Evolutionary conservation across 176 grass and related monocot genomes (phyloP).

Genomic region (Thalia dealbata): DNA sequence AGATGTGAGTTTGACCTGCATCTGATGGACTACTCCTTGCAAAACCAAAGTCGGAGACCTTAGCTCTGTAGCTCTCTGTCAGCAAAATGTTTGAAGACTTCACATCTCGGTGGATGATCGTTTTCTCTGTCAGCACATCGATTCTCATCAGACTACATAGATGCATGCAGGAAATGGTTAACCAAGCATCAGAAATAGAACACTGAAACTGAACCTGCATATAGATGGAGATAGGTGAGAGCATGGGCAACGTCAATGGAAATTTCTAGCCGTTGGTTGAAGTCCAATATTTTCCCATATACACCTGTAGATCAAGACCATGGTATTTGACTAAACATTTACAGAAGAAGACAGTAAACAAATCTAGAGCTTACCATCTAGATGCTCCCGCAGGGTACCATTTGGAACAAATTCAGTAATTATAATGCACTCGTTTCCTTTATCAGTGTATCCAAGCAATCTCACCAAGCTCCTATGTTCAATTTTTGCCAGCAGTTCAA

Average conservation of each 20-base stretch:
- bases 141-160: slow-evolving; percentile 37
- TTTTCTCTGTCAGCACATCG: slow-evolving; percentile 76
- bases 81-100: slow-evolving; percentile 98
- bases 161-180: not conserved
- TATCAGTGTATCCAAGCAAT: slow-evolving; percentile 78
- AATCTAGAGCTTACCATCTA: slow-evolving; percentile 64
- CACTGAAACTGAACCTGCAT: slow-evolving; percentile 51
- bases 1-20: slow-evolving; percentile 84
- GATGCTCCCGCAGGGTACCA: slow-evolving; percentile 85
- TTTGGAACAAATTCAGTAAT: slow-evolving; percentile 95
- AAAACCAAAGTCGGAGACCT: slow-evolving; percentile 92
- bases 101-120: slow-evolving; percentile 94
- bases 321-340: slow-evolving; percentile 7
- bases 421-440: slow-evolving; percentile 88
- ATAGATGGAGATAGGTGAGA: slow-evolving; percentile 94
- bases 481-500: slow-evolving; percentile 94
- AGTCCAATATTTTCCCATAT: slow-evolving; percentile 69
- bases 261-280: slow-evolving; percentile 91
- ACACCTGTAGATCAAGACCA: slow-evolving; percentile 36
- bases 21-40: slow-evolving; percentile 84
- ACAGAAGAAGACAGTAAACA: slow-evolving; percentile 1
- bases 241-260: slow-evolving; percentile 94
- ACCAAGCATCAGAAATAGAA: not conserved
- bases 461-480: slow-evolving; percentile 93
- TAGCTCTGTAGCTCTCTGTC: slow-evolving; percentile 76